Base-by-base conservation (phyloP, 2,329 filamentous ascomycete species). In the Colletotrichum sp. region DNA sequence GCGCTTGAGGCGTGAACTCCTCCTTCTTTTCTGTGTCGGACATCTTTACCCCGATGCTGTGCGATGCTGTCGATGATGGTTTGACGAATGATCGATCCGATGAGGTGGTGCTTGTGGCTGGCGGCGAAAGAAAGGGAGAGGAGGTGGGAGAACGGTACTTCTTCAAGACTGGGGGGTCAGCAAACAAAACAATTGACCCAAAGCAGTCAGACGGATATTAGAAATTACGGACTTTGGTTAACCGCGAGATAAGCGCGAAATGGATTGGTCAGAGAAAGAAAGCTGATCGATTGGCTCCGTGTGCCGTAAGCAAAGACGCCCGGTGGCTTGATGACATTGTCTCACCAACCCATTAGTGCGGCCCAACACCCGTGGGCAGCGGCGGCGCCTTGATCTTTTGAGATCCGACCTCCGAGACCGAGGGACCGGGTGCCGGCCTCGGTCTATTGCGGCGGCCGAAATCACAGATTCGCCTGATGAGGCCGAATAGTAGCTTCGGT, bases 211-310 rank as follows among this genome's bases (percentile, higher is more conserved):
- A 31, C 27, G 6, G 55, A 33, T 58, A n/a, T 33, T n/a, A 18
- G 55, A 33, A 58, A 58, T 29, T 29, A 58, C 55, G 55, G 55
- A 58, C 55, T 58, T 58, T 58, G 55, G 27, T n/a, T 29, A 58
- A 58, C 55, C 55, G 55, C 55, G 55, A 58, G 55, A 58, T 33
- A 58, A 58, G 55, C 55, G 55, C 55, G 55, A 58, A 58, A 33
- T 58, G 55, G 31, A 33, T 29, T 58, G 55, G 55, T 29, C 55
- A 21, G 55, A 58, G 55, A 31, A 58, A 58, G 27, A 33, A 58
- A 58, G 55, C 16, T 29, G 55, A 33, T 29, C 55, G 5, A 58
- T 58, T 58, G 55, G 55, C 31, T 12, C 27, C 27, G 13, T 58
- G 27, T 18, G 27, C 55, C 24, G 27, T 58, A 58, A 58, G 55